phyloP scores from a whole-genome alignment of 495 filamentous ascomycete genomes.

The Darksidea phi region DNA sequence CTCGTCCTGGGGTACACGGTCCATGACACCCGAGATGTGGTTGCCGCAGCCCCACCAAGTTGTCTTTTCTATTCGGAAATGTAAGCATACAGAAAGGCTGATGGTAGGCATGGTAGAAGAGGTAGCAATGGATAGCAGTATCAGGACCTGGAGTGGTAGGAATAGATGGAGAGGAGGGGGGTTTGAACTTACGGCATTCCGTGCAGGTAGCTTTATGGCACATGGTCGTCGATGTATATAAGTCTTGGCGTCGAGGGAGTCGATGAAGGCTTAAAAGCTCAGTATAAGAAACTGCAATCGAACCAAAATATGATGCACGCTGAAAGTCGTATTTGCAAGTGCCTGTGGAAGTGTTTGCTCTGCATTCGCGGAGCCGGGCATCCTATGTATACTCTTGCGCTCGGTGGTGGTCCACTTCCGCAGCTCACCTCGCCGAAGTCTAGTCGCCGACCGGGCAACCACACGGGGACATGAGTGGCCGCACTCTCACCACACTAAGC shows the following conservation, averaged over 20 bases:
- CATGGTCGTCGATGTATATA: slow-evolving; percentile 34
- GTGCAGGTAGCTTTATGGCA: slow-evolving; percentile 42
- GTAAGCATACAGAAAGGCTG: background rate
- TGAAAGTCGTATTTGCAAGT: no score
- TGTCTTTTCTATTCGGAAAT: slow-evolving; percentile 2
- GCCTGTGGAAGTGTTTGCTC: background rate
- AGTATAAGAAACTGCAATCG: no score
- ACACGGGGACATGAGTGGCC: background rate
- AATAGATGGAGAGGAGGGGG: background rate
- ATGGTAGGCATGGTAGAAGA: background rate
- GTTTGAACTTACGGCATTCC: slow-evolving; percentile 42
- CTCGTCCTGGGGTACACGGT: slow-evolving; percentile 45
- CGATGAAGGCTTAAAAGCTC: no score
- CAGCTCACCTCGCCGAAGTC: slow-evolving; percentile 15
- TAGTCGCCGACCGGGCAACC: slow-evolving; percentile 11
- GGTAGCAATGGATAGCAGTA: background rate
- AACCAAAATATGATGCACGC: no score
- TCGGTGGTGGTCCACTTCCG: no score
- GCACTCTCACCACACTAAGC: no score
- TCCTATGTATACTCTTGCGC: background rate
- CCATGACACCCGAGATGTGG: slow-evolving; percentile 47
- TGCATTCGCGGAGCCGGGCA: background rate
- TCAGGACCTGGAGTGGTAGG: background rate
- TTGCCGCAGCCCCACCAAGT: slow-evolving; percentile 45
- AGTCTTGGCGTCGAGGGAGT: background rate